Base-by-base conservation (phyloP, 23 red algal genomes). In the Gracilaria gracilis region DNA sequence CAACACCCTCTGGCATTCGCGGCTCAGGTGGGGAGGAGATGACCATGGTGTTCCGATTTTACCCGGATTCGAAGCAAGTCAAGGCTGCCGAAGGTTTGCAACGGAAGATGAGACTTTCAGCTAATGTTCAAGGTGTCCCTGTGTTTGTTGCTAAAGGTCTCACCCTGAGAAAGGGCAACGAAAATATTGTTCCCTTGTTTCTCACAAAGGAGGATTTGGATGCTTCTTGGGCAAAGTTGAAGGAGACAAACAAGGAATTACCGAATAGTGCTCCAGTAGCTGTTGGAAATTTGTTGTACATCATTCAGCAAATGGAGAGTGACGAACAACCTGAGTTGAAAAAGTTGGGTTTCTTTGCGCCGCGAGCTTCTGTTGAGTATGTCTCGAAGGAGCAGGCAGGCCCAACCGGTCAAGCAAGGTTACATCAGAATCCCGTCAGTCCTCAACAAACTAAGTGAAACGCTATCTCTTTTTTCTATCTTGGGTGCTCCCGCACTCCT, bases 31-130 rank as follows among this genome's bases (percentile, higher is more conserved):
- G 97, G 0, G 90, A 96, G 50, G 97, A 99, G 72, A 85, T 99
- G 35, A 81, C 81, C 39, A 99, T 99, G 97, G 95, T 96, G 5
- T 99, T 99, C 46, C 93, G 94, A 21, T 95, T 99, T 85, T 96
- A 90, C 47, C 97, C 97, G 20, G 94, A 96, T 77, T 87, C 84
- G 20, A 81, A 81, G 47, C 97, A 98, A 81, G 69, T 95, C 36
- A 87, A 94, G 62, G 73, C 89, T 79, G 97, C 97, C 12, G 77
- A 90, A 46, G 80, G 90, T 54, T 47, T 98, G 31, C 72, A 87
- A 53, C 86, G 89, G 13, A 94, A 94, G 73, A 66, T 85, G 57
- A 74, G 93, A 58, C 64, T 80, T 23, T 59, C 70, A 4, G 35
- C 77, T 23, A 36, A 73, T 40, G 75, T 96, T 9, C 80, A 90